Evolutionary conservation across 106 monocot species (phyloP).

Genomic region (Vanilla planifolia): DNA sequence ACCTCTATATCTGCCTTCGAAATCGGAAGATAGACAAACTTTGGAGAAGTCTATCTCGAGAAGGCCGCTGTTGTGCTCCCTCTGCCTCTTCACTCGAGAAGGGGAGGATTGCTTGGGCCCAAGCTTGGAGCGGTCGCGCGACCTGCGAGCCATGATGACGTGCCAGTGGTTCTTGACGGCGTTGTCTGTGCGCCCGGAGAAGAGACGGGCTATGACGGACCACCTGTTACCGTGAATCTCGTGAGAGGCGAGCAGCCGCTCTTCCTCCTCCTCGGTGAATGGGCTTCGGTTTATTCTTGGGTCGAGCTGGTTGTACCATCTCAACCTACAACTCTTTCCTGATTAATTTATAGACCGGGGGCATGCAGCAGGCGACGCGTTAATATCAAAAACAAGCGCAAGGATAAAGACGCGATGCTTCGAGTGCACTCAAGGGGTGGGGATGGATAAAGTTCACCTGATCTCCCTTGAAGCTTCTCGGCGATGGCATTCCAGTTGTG

Average conservation of each 20-base stretch:
- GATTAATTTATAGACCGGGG: conserved; percentile 1
- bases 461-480: conserved; percentile 61
- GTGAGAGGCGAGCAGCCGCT: conserved; percentile 29
- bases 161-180: conserved; percentile 74
- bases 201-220: conserved; percentile 44
- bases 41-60: not conserved
- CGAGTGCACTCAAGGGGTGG: not conserved
- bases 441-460: conserved; percentile 17
- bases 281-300: conserved; percentile 50
- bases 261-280: conserved; percentile 53
- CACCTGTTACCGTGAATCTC: conserved; percentile 41
- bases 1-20: not conserved
- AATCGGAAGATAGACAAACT: not conserved
- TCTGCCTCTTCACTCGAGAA: not conserved
- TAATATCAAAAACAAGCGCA: not conserved
- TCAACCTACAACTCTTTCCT: conserved; percentile 67
- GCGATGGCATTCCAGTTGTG: conserved; percentile 80
- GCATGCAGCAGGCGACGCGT: not conserved
- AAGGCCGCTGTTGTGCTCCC: not conserved
- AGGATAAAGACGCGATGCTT: too few relatives aligned
- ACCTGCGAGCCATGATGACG: conserved; percentile 40
- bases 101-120: not conserved
- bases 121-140: conserved; percentile 11
- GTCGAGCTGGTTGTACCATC: conserved; percentile 67
- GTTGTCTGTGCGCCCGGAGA: conserved; percentile 55